Base-by-base conservation (phyloP, 495 filamentous ascomycete species). In the Neurospora discreta region DNA sequence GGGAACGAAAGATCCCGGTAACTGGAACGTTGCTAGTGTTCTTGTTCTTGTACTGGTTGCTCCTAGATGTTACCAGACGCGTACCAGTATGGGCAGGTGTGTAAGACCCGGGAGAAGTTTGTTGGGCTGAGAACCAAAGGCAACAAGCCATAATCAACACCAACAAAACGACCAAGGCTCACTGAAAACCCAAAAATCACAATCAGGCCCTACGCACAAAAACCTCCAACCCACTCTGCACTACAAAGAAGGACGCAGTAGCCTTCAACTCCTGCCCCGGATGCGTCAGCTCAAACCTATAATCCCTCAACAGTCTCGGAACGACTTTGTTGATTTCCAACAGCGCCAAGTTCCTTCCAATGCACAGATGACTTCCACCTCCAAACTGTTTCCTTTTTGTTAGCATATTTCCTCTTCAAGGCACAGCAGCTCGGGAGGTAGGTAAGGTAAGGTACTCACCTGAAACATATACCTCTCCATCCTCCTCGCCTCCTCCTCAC, bases 291-390 rank as follows among this genome's bases (percentile, higher is more conserved):
- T 83, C 77, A 71, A 88, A 85, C 70, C 85, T 77, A 73, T 84
- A 88, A 72, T 86, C 82, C 23, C 83, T 79, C 71, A 86, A 73
- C 18, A 87, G 77, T 43, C 81, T 77, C 10, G 86, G 84, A 15
- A 88, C 75, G 33, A 87, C 83, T 79, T 87, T 89, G 73, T 85
- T 87, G 71, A 89, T 85, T 79, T 89, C 86, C 30, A 89, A 76
- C n/a, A 85, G 77, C 6, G 82, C 85, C 8, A 89, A 75, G 74
- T 88, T 87, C 41, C 85, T 81, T 8, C 87, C 87, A 69, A 88
- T 87, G 74, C 87, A 89, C 1, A 85, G 72, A 69, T 87, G 85
- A 30, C 80, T 82, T 3, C 87, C 87, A 16, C 81, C 85, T 4
- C 86, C 86, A 60, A 89, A 89, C 76, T 85, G 69, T 39, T 33